A percentile compares a stretch with the other conserved stretches of the same genome.
Evolutionary conservation across 305 asterid species (phyloP).

Genomic region (Caryopteris hybrid): DNA sequence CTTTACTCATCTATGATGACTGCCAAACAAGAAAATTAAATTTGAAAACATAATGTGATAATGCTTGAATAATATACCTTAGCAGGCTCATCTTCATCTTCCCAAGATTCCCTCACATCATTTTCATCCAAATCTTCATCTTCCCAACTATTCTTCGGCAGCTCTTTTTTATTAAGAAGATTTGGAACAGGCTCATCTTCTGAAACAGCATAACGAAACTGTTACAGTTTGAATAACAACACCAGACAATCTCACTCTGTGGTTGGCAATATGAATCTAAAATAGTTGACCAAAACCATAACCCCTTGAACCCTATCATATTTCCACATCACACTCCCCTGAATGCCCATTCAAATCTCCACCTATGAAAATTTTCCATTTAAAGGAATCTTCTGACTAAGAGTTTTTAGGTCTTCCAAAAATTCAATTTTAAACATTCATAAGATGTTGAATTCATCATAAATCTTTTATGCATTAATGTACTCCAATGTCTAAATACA

Average conservation of each 20-base stretch:
- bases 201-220: constrained; percentile 23
- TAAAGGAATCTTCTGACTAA: no score
- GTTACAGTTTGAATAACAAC: neutral
- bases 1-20: neutral
- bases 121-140: constrained; percentile 87
- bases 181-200: constrained; percentile 68
- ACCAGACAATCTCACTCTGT: neutral
- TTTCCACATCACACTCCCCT: no score
- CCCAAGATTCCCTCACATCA: constrained; percentile 95
- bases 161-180: constrained; percentile 52
- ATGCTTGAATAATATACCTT: constrained; percentile 30
- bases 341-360: no score
- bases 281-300: no score
- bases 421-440: no score
- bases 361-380: no score
- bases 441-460: no score
- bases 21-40: neutral
- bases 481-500: no score
- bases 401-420: no score
- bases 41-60: neutral
- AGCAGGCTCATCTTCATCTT: constrained; percentile 80
- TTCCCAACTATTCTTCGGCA: constrained; percentile 60
- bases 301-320: no score
- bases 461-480: no score
- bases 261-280: no score